Evolutionary conservation across 441 rosid genomes (phyloP).

Genomic region (Adansonia rubrostipa): DNA sequence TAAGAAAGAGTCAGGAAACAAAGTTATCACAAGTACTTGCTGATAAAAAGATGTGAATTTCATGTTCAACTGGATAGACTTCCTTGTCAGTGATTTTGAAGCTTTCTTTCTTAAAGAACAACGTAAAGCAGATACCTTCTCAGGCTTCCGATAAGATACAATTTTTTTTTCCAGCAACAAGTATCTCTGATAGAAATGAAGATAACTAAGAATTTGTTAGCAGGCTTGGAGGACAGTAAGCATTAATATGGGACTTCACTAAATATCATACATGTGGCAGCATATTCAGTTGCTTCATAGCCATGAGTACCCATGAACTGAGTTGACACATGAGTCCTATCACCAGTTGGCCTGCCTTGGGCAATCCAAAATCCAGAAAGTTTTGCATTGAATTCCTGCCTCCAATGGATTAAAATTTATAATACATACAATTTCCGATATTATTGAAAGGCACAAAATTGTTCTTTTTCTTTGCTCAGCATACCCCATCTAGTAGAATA

Average conservation of each 20-base stretch:
- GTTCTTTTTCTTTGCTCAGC: conserved; percentile 25
- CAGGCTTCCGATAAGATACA: neutral
- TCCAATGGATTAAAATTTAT: conserved; percentile 17
- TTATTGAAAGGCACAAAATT: conserved; percentile 1
- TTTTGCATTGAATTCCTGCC: conserved; percentile 69
- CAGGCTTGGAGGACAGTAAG: conserved; percentile 9
- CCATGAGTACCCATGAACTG: conserved; percentile 79
- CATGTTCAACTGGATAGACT: neutral
- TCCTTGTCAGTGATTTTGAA: conserved; percentile 1
- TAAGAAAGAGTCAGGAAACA: neutral
- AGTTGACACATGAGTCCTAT: conserved; percentile 73
- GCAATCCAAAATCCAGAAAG: conserved; percentile 75
- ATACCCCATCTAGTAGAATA: conserved; percentile 68
- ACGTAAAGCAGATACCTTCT: conserved; percentile 11
- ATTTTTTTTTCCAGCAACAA: neutral
- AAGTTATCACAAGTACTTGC: neutral
- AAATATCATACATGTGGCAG: conserved; percentile 66
- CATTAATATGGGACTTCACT: conserved; percentile 2
- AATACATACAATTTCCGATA: neutral
- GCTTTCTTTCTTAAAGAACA: conserved; percentile 8
- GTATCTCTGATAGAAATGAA: conserved; percentile 7
- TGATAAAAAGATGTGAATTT: neutral
- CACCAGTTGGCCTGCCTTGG: conserved; percentile 80
- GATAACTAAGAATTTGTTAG: neutral
- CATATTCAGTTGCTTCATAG: conserved; percentile 72